Evolutionary conservation across 306 rosid genomes (phyloP), one percentile per base, ranked within the genome.

Genomic region (Castanea crenata): DNA sequence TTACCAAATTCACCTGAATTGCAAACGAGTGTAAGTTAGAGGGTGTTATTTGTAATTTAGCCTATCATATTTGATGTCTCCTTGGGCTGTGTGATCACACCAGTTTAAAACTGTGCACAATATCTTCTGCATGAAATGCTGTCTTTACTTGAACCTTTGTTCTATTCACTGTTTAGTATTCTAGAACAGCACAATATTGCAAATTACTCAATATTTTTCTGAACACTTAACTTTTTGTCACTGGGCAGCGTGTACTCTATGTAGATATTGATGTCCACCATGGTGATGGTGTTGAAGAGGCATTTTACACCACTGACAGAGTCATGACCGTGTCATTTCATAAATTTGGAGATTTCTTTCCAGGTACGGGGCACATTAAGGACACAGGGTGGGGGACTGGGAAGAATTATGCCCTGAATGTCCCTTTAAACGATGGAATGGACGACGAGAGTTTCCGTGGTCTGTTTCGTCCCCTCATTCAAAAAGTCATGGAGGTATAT

Each of bases 271-370:
- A 92, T 77, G 97, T 92, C 38, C 97, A 94, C 84, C 98, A 94
- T 18, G 98, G 98, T 38, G 98, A 94, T 79, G 98, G 98, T n/a
- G 98, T 94, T 59, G 98, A 94, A 86, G 97, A 94, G 86, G 98
- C 98, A n/a, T 94, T 94, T 81, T 94, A 94, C 84, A 89, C 96
- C 70, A 94, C 98, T 18, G 97, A 94, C 65, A 89, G 98, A 81
- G 98, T 94, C 79, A 92, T 94, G 98, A 92, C 98, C 0, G 96
- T 94, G 58, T 92, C 97, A 6, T 94, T 94, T 57, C 98, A 94
- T 71, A 94, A 92, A 74, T 94, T 89, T 79, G 98, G 98, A 69
- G 97, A 92, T 76, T 94, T 90, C 84, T 94, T 94, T 84, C 98
- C 98, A 0, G 97, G 98, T 69, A 92, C 98, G 5, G 98, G 98